Percentiles rank a stretch among this genome's conserved stretches.
phyloP scores from a whole-genome alignment of 2,329 filamentous ascomycete genomes.

The Xylaria sp. region DNA sequence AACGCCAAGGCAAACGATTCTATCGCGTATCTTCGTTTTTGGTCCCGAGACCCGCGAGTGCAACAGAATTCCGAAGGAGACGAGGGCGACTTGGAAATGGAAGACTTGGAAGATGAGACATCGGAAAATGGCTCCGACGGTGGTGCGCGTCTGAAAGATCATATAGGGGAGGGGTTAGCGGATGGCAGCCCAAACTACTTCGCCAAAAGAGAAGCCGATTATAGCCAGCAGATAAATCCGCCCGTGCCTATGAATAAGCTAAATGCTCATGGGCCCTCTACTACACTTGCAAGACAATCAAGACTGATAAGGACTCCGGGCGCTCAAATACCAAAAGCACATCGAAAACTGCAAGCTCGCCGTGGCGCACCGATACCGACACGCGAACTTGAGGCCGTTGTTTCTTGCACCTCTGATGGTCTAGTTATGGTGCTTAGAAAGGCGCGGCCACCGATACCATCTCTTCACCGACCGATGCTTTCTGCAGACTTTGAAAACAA shows the following conservation, averaged over 20 bases:
- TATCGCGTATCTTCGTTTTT: constrained; percentile 88
- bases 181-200: constrained; percentile 44
- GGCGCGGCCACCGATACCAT: constrained; percentile 76
- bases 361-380: constrained; percentile 52
- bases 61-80: constrained; percentile 61
- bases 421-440: constrained; percentile 82
- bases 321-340: constrained; percentile 16
- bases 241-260: not conserved
- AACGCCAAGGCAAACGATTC: constrained; percentile 91
- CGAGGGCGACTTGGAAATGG: constrained; percentile 56
- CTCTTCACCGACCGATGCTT: constrained; percentile 60
- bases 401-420: constrained; percentile 89
- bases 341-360: constrained; percentile 26
- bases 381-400: constrained; percentile 86
- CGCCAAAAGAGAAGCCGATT: constrained; percentile 52
- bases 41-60: constrained; percentile 78
- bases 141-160: constrained; percentile 56
- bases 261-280: constrained; percentile 17
- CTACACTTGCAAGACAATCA: constrained; percentile 46
- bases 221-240: constrained; percentile 18
- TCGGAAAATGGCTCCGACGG: constrained; percentile 55
- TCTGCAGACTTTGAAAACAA: constrained; percentile 66
- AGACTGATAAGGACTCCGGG: constrained; percentile 25
- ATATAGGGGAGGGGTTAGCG: constrained; percentile 55
- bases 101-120: constrained; percentile 56